These are phyloP conservation scores for Hypericum androsaemum DNA, from an alignment of 345 rosid species.

Conservation along the genomic window DNA sequence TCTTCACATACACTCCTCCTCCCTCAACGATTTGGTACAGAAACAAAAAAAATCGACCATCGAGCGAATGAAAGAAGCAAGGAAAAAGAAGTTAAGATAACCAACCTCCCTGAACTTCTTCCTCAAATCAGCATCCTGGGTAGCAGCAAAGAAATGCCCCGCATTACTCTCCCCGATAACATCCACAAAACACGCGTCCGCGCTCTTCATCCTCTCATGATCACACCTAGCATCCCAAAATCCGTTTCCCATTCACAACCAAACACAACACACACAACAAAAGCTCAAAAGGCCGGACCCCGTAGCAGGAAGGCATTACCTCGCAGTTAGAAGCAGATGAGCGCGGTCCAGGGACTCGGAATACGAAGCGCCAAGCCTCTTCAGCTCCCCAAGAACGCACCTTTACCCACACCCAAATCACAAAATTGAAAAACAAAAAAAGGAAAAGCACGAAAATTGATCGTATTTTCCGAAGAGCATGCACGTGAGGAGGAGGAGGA, in stretches of 20 bases:
- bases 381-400: conserved; percentile 67
- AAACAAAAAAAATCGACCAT: too few species aligned
- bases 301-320: conserved; percentile 24
- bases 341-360: conserved; percentile 52
- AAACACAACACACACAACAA: background rate
- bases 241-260: background rate
- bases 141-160: conserved; percentile 77
- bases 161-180: conserved; percentile 49
- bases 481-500: background rate
- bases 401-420: conserved; percentile 17
- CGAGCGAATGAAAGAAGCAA: too few species aligned
- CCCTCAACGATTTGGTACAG: too few species aligned
- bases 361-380: conserved; percentile 51
- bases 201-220: conserved; percentile 54
- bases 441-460: too few species aligned
- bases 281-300: too few species aligned
- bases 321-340: conserved; percentile 42
- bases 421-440: background rate
- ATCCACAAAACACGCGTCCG: conserved; percentile 60
- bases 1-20: too few species aligned
- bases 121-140: conserved; percentile 68
- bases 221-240: conserved; percentile 48
- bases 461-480: background rate
- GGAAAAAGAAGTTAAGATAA: background rate
- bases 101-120: conserved; percentile 58